Evolutionary conservation across 495 filamentous ascomycete genomes (phyloP), one percentile per base, ranked within the genome.

Genomic region (Aspergillus leporis): DNA sequence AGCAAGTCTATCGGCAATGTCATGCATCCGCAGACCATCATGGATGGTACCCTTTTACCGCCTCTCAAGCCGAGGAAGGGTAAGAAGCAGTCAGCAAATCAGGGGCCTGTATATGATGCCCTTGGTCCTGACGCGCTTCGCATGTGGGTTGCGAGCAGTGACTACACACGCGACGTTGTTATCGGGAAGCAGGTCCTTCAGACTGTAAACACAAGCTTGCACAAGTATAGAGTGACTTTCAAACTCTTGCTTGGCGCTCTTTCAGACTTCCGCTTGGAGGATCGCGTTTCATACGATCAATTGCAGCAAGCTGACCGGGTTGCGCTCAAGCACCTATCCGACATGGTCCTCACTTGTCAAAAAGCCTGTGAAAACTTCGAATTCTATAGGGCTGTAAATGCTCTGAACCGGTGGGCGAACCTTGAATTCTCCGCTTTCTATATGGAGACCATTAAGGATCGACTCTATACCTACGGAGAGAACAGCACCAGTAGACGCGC

Each of bases 1-100:
- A 96, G 92, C 70, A 99, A 99, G 71, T 96, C 91, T 2, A 77
- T 96, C 16, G 94, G 95, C n/a, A 98, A 99, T 67, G 82, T 88
- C 46, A 85, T 97, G 55, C 79, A 84, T 0, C 92, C 94, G 0
- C 81, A 85, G 48, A 76, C 95, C 59, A 92, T 98, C 63, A 93
- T 96, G 75, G 83, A 89, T 41, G 93, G 92, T 34, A 79, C 86
- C 9, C 77, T 95, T 4, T 69, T 89, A 5, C 84, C 86, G 18
- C 81, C 85, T 6, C 60, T 85, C 30, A 83, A 83, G 56, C 73
- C 65, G 32, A 80, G 79, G 57, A 82, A 85, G 61, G 73, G 78
- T 55, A 84, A 84, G 50, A 78, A 81, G 34, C 69, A 84, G 70
- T 43, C 65, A 10, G 69, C 82, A 69, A 73, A 74, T 69, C 63